Conservation (phyloP, 2,329 filamentous ascomycete genomes). For the Exophiala xenobiotica region DNA sequence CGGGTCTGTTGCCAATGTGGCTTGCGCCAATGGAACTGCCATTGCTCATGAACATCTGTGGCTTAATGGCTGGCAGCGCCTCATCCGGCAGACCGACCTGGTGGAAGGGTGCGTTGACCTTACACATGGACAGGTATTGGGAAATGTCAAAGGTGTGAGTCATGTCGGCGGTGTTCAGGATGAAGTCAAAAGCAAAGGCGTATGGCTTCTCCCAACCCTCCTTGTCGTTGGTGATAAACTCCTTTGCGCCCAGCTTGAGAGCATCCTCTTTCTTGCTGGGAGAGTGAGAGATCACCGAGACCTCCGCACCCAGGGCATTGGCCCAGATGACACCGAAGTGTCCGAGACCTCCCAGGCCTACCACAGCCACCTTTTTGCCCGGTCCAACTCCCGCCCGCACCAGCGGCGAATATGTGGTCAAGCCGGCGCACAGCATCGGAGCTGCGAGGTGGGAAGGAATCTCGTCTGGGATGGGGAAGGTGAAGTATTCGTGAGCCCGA, state of each 20-base stretch:
- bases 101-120: conserved; percentile 57
- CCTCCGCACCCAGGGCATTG: conserved; percentile 64
- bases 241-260: conserved; percentile 58
- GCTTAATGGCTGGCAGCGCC: conserved; percentile 67
- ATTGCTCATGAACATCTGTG: conserved; percentile 73
- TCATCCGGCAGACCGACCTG: conserved; percentile 62
- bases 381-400: conserved; percentile 72
- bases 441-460: conserved; percentile 52
- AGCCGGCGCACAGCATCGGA: conserved; percentile 68
- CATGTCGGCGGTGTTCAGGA: conserved; percentile 72
- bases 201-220: conserved; percentile 59
- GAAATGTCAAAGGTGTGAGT: conserved; percentile 65
- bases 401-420: conserved; percentile 77
- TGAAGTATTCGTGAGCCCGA: conserved; percentile 73
- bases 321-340: conserved; percentile 71
- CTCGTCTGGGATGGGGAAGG: conserved; percentile 68
- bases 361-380: conserved; percentile 51
- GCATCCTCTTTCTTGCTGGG: conserved; percentile 61
- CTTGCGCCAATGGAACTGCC: conserved; percentile 69
- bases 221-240: conserved; percentile 59
- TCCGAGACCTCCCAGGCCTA: conserved; percentile 62
- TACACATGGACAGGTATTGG: conserved; percentile 53
- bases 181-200: conserved; percentile 60
- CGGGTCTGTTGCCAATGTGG: conserved; percentile 68
- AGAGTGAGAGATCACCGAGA: conserved; percentile 61